Evolutionary conservation across 2,329 filamentous ascomycete genomes (phyloP).

Genomic region (Fusarium austroafricanum): DNA sequence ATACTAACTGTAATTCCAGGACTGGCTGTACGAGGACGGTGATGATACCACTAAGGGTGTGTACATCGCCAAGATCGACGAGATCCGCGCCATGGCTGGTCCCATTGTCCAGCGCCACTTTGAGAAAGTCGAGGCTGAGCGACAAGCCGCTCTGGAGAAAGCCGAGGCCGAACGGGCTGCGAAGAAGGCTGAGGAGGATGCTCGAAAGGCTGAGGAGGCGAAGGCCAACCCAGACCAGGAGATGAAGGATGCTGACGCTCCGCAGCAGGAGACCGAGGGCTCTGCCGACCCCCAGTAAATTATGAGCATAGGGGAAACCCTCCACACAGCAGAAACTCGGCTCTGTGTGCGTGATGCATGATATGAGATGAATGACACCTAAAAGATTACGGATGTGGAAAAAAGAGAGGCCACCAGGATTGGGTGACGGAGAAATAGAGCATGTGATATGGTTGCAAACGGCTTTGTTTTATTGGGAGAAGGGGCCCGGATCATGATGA

Average conservation of each 20-base stretch:
- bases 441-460: slow-evolving; percentile 43
- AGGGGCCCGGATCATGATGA: slow-evolving; percentile 46
- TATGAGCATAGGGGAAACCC: slow-evolving; percentile 2
- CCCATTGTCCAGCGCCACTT: slow-evolving; percentile 95
- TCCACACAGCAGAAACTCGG: slow-evolving; percentile 6
- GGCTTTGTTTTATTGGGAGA: slow-evolving; percentile 40
- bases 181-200: slow-evolving; percentile 73
- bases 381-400: slow-evolving; percentile 34
- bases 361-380: slow-evolving; percentile 43
- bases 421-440: slow-evolving; percentile 32
- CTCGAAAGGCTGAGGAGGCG: slow-evolving; percentile 64
- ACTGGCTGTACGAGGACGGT: slow-evolving; percentile 98
- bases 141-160: slow-evolving; percentile 80
- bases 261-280: slow-evolving; percentile 63
- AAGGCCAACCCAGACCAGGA: slow-evolving; percentile 68
- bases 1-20: slow-evolving; percentile 63
- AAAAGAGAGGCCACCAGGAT: slow-evolving; percentile 31
- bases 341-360: slow-evolving; percentile 20
- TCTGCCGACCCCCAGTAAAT: slow-evolving; percentile 53
- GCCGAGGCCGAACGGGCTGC: slow-evolving; percentile 82
- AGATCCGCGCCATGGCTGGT: slow-evolving; percentile 89
- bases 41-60: slow-evolving; percentile 94
- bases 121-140: slow-evolving; percentile 91
- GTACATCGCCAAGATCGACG: slow-evolving; percentile 95
- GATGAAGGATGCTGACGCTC: slow-evolving; percentile 71